Evolutionary conservation across 2,329 filamentous ascomycete genomes (phyloP).

Genomic region (Microsporum audouinii): DNA sequence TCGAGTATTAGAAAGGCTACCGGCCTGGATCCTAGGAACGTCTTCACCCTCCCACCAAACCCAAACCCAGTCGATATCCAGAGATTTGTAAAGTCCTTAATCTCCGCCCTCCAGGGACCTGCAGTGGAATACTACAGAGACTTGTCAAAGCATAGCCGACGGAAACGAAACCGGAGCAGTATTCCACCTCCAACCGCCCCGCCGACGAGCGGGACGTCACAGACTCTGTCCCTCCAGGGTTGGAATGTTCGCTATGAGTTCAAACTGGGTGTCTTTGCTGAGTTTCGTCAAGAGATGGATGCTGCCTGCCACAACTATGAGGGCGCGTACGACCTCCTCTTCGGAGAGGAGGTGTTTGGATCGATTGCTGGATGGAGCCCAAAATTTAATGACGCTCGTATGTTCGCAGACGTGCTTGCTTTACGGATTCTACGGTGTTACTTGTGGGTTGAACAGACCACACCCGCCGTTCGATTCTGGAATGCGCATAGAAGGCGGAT

Average conservation of each 20-base stretch:
- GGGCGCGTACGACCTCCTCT: conserved; percentile 70
- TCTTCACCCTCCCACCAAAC: conserved; percentile 72
- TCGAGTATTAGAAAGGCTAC: conserved; percentile 68
- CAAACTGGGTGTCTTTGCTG: conserved; percentile 80
- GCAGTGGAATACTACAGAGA: conserved; percentile 88
- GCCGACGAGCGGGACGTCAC: conserved; percentile 71
- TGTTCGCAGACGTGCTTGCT: conserved; percentile 69
- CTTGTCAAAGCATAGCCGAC: conserved; percentile 77
- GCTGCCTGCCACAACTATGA: conserved; percentile 75
- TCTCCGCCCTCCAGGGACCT: conserved; percentile 60
- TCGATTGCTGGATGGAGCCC: conserved; percentile 81
- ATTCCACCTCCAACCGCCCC: conserved; percentile 72
- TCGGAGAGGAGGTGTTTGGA: conserved; percentile 75
- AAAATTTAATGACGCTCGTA: conserved; percentile 84
- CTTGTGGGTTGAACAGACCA: conserved; percentile 68
- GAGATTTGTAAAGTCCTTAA: conserved; percentile 60
- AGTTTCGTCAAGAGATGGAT: conserved; percentile 89
- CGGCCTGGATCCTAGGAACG: conserved; percentile 67
- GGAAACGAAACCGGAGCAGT: conserved; percentile 70
- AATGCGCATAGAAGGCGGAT: conserved; percentile 62
- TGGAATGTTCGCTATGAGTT: conserved; percentile 95
- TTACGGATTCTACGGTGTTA: conserved; percentile 73
- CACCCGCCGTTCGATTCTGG: conserved; percentile 70
- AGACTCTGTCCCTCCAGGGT: conserved; percentile 69
- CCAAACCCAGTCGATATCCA: conserved; percentile 60